phyloP scores from a whole-genome alignment of 2,329 filamentous ascomycete species.

The Elsinoe necatrix region DNA sequence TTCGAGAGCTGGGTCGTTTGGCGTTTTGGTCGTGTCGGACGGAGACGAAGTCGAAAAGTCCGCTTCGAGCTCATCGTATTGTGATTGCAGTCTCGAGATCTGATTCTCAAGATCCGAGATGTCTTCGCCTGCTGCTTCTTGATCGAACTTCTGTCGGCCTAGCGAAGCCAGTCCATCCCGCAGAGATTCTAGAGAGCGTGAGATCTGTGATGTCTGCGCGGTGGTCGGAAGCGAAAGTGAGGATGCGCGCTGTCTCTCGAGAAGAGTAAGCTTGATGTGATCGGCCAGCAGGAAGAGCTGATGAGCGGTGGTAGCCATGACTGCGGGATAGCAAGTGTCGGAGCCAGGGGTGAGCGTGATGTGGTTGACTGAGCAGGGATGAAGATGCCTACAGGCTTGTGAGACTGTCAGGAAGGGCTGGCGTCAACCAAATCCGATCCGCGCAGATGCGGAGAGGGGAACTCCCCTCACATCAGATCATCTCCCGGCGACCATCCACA shows the following conservation, averaged over 20 bases:
- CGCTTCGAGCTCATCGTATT: constrained; percentile 65
- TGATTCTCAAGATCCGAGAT: constrained; percentile 48
- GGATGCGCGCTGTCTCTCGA: constrained; percentile 81
- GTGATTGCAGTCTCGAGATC: constrained; percentile 59
- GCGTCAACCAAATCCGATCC: not conserved
- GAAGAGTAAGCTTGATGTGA: constrained; percentile 90
- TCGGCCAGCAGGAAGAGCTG: constrained; percentile 91
- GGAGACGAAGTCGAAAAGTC: constrained; percentile 61
- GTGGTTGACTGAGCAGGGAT: not conserved
- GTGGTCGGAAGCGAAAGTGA: constrained; percentile 69
- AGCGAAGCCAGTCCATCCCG: constrained; percentile 68
- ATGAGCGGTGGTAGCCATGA: constrained; percentile 43
- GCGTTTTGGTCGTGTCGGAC: constrained; percentile 48
- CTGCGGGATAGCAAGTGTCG: not conserved
- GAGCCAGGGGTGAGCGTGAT: too few relatives aligned
- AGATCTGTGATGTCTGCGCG: constrained; percentile 81
- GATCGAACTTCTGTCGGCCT: constrained; percentile 55
- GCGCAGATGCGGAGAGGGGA: not conserved
- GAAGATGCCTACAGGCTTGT: not conserved
- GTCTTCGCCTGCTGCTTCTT: constrained; percentile 39
- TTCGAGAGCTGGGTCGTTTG: constrained; percentile 56
- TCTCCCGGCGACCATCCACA: not conserved
- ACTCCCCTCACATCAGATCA: not conserved
- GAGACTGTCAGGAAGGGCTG: not conserved
- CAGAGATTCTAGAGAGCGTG: constrained; percentile 78